Evolutionary conservation across 2,329 filamentous ascomycete genomes (phyloP).

Genomic region (Aspergillus aculeatinus): DNA sequence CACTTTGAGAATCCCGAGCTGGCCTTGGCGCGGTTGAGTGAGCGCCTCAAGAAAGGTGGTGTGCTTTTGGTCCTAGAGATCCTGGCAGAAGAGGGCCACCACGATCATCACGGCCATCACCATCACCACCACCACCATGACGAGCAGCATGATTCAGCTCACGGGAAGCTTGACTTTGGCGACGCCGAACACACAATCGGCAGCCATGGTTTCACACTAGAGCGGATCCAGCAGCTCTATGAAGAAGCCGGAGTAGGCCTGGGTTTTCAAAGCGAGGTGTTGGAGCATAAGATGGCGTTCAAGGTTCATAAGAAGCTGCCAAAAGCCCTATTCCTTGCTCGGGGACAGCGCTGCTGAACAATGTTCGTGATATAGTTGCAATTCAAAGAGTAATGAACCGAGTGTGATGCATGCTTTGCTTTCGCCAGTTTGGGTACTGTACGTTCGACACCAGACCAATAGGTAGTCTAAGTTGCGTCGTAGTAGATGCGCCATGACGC

Average conservation of each 20-base stretch:
- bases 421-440: too few relatives aligned
- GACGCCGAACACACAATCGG: constrained; percentile 56
- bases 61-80: constrained; percentile 69
- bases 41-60: constrained; percentile 65
- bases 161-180: constrained; percentile 24
- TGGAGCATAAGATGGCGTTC: constrained; percentile 54
- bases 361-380: neutral
- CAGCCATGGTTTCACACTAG: constrained; percentile 65
- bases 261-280: constrained; percentile 58
- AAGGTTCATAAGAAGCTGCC: constrained; percentile 24
- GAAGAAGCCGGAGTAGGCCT: constrained; percentile 59
- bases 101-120: constrained; percentile 17
- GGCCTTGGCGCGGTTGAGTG: constrained; percentile 58
- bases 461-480: neutral
- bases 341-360: constrained; percentile 23
- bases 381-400: too few relatives aligned
- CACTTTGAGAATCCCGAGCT: constrained; percentile 66
- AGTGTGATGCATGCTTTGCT: too few relatives aligned
- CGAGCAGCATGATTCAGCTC: constrained; percentile 23
- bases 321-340: constrained; percentile 35
- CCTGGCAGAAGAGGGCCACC: constrained; percentile 50
- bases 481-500: neutral
- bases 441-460: too few relatives aligned
- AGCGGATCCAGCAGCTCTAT: constrained; percentile 61
- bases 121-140: constrained; percentile 14